phyloP scores from a whole-genome alignment of 2,329 filamentous ascomycete species.

The Fusarium newnesense region DNA sequence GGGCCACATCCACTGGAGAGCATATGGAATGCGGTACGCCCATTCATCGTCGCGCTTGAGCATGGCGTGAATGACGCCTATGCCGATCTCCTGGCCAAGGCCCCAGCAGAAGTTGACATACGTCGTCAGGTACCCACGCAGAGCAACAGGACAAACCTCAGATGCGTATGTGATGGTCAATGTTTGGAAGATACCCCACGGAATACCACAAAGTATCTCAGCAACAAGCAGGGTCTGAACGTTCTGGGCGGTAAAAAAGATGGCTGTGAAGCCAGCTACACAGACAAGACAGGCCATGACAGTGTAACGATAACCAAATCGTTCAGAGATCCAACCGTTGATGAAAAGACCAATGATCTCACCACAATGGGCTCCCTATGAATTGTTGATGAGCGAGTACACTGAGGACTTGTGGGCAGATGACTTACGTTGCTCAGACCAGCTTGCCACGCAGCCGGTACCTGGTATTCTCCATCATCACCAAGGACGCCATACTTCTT shows the following conservation, averaged over 20 bases:
- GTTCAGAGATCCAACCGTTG: slow-evolving; percentile 73
- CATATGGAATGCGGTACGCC: slow-evolving; percentile 77
- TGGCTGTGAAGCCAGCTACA: slow-evolving; percentile 67
- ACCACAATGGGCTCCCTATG: slow-evolving; percentile 64
- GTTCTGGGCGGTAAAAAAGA: slow-evolving; percentile 73
- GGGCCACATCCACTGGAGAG: slow-evolving; percentile 83
- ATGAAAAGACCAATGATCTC: slow-evolving; percentile 74
- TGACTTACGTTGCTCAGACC: slow-evolving; percentile 64
- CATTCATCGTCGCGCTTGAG: slow-evolving; percentile 72
- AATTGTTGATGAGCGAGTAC: slow-evolving; percentile 37
- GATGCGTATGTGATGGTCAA: slow-evolving; percentile 74
- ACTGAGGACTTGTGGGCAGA: neutral
- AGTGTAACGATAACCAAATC: slow-evolving; percentile 74
- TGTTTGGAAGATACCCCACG: slow-evolving; percentile 69
- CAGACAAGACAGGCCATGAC: slow-evolving; percentile 67
- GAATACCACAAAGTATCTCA: slow-evolving; percentile 71
- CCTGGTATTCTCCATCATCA: slow-evolving; percentile 59
- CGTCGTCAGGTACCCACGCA: slow-evolving; percentile 77
- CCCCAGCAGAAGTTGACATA: slow-evolving; percentile 85
- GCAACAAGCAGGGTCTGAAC: slow-evolving; percentile 68
- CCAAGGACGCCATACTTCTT: slow-evolving; percentile 64
- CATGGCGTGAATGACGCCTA: slow-evolving; percentile 78
- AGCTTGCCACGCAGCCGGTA: slow-evolving; percentile 71
- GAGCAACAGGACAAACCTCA: slow-evolving; percentile 77
- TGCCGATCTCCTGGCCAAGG: slow-evolving; percentile 77